phyloP scores from a whole-genome alignment of 2,329 filamentous ascomycete genomes.

The Lachnellula willkommii region DNA sequence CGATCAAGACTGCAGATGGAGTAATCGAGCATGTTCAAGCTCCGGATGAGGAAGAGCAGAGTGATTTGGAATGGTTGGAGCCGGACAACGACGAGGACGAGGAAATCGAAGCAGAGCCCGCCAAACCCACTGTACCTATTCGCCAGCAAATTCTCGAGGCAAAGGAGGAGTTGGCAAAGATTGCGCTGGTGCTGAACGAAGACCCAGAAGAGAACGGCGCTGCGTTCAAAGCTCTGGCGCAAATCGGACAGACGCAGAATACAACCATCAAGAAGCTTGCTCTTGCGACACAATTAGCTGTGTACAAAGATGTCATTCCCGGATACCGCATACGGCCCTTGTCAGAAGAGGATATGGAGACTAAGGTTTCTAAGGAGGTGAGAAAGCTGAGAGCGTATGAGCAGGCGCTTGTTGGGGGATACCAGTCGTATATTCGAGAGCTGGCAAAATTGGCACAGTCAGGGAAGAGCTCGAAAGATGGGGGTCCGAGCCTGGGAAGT shows the following conservation, averaged over 20 bases:
- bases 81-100: constrained; percentile 42
- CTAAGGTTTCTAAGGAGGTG: constrained; percentile 89
- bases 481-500: constrained; percentile 52
- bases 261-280: constrained; percentile 77
- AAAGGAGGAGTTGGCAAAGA: constrained; percentile 85
- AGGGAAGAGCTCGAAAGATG: constrained; percentile 37
- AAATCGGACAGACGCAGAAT: constrained; percentile 65
- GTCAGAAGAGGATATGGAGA: constrained; percentile 65
- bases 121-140: constrained; percentile 62
- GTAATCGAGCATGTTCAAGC: constrained; percentile 56
- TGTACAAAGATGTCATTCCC: constrained; percentile 95
- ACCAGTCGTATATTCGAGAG: constrained; percentile 77
- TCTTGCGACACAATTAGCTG: constrained; percentile 76
- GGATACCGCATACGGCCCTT: constrained; percentile 89
- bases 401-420: constrained; percentile 77
- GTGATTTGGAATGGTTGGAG: constrained; percentile 59
- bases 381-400: constrained; percentile 77
- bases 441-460: constrained; percentile 63
- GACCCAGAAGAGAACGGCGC: constrained; percentile 85
- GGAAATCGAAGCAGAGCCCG: constrained; percentile 44
- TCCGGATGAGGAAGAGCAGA: constrained; percentile 46
- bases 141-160: constrained; percentile 77
- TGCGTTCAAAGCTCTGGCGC: constrained; percentile 70
- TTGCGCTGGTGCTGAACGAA: constrained; percentile 78
- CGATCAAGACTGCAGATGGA: constrained; percentile 82